Evolutionary conservation across 2,329 filamentous ascomycete genomes (phyloP), one percentile per base, ranked within the genome.

Genomic region (Fusarium buharicum): DNA sequence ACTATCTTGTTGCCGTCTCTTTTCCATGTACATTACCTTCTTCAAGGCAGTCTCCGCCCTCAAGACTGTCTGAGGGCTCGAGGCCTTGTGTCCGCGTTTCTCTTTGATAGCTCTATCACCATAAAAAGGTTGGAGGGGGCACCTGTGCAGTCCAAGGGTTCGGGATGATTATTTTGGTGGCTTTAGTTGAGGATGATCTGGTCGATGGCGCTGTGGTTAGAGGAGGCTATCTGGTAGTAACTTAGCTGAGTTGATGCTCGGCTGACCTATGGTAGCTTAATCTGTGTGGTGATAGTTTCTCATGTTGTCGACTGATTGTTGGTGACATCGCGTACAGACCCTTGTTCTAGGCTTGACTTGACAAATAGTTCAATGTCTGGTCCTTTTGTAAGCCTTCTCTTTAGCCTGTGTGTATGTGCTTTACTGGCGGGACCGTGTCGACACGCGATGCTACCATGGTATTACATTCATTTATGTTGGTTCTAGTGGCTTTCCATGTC

Each of bases 21-120:
- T 31, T 70, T 68, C 55, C 45, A 28, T 76, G 74, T 76, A 76
- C 52, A 73, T 68, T 73, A 68, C 56, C 50, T 66, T 61, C 50
- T 62, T 70, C 66, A 63, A 45, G 36, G 50, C 62, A 67, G 69
- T 69, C 69, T 74, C 59, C 64, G 67, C 41, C 66, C 64, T 59
- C 57, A 66, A 69, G 69, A 65, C 70, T 70, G 68, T 47, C 51
- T 27, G 39, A 55, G 65, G 54, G 50, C 27, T 13, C 16, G 20
- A 27, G 45, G 36, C 48, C 27, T 30, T 43, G 28, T 34, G 30
- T 33, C 40, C 40, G 18, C 39, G 43, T 39, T 34, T 53, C 55
- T 64, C 43, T 50, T 64, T 62, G 47, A 39, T 48, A 48, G 28
- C 31, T 53, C 10, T 6, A 28, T 40, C 46, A n/a, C 41, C 51